Evolutionary conservation across 495 filamentous ascomycete genomes (phyloP).

Genomic region (Durotheca rogersii): DNA sequence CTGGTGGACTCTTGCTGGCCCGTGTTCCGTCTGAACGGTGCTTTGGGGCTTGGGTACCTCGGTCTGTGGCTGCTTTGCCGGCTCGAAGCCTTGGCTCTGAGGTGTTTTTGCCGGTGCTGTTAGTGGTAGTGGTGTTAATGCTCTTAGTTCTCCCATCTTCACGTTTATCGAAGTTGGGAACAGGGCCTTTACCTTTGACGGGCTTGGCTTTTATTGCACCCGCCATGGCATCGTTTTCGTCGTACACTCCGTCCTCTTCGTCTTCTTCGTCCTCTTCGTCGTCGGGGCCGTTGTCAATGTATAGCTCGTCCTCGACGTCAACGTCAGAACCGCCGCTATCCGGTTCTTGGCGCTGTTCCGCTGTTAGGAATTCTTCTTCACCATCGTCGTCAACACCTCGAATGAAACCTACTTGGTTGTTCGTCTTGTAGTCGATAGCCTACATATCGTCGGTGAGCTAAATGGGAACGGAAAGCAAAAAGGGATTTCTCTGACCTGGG

Average conservation of each 20-base stretch:
- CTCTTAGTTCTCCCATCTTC: conserved; percentile 3
- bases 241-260: conserved; percentile 20
- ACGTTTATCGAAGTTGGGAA: conserved; percentile 2
- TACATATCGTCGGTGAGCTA: conserved; percentile 23
- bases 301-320: conserved; percentile 31
- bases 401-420: conserved; percentile 36
- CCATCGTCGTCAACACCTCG: conserved; percentile 35
- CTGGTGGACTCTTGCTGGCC: not conserved
- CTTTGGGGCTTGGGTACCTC: not conserved
- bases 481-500: conserved; percentile 49
- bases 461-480: not conserved
- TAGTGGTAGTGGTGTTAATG: conserved; percentile 20
- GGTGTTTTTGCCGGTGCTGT: conserved; percentile 1
- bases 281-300: conserved; percentile 20
- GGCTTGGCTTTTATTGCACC: conserved; percentile 4
- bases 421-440: conserved; percentile 34
- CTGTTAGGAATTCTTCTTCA: conserved; percentile 29
- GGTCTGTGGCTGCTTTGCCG: not conserved
- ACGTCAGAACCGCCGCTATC: conserved; percentile 29
- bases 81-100: not conserved
- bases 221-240: not conserved
- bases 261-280: conserved; percentile 19
- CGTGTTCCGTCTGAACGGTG: not conserved
- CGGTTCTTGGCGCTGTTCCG: conserved; percentile 17
- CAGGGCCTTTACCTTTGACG: conserved; percentile 25